phyloP scores from a whole-genome alignment of 2,329 filamentous ascomycete genomes.

The Coniochaeta hoffmannii region DNA sequence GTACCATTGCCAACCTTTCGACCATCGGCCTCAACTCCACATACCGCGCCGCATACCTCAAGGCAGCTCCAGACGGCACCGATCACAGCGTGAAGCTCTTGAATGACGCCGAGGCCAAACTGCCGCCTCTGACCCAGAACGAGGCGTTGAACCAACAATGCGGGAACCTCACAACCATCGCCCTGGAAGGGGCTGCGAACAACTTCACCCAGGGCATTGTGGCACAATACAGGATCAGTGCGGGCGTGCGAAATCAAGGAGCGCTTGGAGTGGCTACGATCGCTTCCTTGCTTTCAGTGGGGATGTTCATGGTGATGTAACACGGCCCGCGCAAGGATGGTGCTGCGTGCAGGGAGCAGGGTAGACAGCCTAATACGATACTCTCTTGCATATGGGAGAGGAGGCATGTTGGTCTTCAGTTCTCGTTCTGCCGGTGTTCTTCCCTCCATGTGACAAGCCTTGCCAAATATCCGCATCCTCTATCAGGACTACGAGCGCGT shows the following conservation, averaged over 20 bases:
- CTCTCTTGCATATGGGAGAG: no score
- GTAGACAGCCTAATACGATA: no score
- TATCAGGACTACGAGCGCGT: no score
- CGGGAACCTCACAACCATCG: slow-evolving; percentile 35
- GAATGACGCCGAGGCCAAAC: slow-evolving; percentile 29
- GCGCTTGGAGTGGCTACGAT: not conserved
- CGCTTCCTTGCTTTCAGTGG: not conserved
- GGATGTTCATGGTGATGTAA: not conserved
- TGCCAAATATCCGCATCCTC: no score
- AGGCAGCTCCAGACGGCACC: slow-evolving; percentile 33
- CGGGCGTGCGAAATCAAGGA: not conserved
- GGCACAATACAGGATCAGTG: slow-evolving; percentile 16
- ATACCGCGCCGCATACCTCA: slow-evolving; percentile 36
- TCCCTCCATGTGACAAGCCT: no score
- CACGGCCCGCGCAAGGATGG: no score
- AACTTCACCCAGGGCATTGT: slow-evolving; percentile 38
- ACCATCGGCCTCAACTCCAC: slow-evolving; percentile 36
- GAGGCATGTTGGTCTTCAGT: no score
- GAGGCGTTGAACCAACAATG: slow-evolving; percentile 32
- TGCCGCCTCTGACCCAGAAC: slow-evolving; percentile 29
- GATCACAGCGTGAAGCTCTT: slow-evolving; percentile 29
- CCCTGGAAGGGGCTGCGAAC: slow-evolving; percentile 31
- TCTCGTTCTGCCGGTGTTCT: no score
- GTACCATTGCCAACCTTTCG: slow-evolving; percentile 37
- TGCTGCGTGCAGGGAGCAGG: no score